Base-by-base conservation (phyloP, 495 filamentous ascomycete species). In the Annulohypoxylon moriforme region DNA sequence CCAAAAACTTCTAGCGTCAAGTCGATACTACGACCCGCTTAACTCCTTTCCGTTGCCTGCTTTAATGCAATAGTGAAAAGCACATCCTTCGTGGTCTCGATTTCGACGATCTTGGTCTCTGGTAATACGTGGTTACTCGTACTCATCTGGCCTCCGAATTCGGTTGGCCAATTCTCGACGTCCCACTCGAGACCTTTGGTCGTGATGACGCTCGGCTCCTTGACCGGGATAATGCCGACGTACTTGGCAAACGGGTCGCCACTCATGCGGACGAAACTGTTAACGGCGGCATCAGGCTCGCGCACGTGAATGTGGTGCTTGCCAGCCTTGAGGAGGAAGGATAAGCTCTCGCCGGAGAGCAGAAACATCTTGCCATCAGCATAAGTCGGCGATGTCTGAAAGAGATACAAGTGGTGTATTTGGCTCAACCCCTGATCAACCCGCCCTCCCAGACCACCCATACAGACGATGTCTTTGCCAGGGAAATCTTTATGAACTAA, bases 351-450 rank as follows among this genome's bases (percentile, higher is more conserved):
- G 31, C 89, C 88, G 0, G 92, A 94, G 59, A 96, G 81, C 2
- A 99, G 85, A 70, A 90, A 94, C 65, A 95, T 74, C 62, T 80
- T 72, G 38, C 83, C 79, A 8, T 82, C 74, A 74, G 79, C 76
- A 36, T 86, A 83, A 44, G 71, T 82, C 50, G 74, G 81, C 13
- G 80, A 78, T 4, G 66, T 69, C 68, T 88, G 86, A 75, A 86
- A 87, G 60, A 90, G 77, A 72, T 89, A 92, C 31, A 94, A 79
- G 73, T 94, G 91, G 75, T 96, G 93, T 46, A 99, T 84, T 56
- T 95, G 90, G 29, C 93, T 94, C 31, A 99, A 86, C 3, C 90
- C 94, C 69, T 98, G 96, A 78, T 99, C 96, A 6, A 97, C 92
- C 27, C 96, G 88, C 2, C 96, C 96, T 20, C 91, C 93, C 0